Evolutionary conservation across 306 rosid genomes (phyloP).

Genomic region (Prunus davidiana): DNA sequence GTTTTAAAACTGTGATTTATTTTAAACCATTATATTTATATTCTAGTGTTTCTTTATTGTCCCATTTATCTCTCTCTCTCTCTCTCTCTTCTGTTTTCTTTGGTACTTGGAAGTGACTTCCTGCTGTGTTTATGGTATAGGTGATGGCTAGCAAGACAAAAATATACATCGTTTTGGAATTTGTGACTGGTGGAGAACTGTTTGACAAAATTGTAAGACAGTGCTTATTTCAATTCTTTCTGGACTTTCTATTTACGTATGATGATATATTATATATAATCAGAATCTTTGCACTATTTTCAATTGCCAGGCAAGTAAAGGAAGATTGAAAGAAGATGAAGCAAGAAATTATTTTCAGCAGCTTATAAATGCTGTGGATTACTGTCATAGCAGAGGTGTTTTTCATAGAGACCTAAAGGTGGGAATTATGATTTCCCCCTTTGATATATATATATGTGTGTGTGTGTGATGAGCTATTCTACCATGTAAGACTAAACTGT

Average conservation of each 20-base stretch:
- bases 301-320: slow-evolving; percentile 62
- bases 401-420: slow-evolving; percentile 93
- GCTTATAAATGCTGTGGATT: slow-evolving; percentile 89
- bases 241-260: slow-evolving; percentile 8
- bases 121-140: slow-evolving; percentile 45
- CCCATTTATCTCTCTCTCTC: neutral
- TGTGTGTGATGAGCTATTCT: neutral
- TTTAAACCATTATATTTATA: neutral
- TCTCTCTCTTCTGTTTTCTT: neutral
- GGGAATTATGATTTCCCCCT: slow-evolving; percentile 7
- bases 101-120: slow-evolving; percentile 19
- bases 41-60: neutral
- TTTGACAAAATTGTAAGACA: slow-evolving; percentile 87
- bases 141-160: slow-evolving; percentile 96
- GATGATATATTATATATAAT: neutral
- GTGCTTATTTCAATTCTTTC: neutral
- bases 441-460: neutral
- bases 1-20: neutral
- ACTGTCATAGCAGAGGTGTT: slow-evolving; percentile 96
- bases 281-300: neutral
- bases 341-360: slow-evolving; percentile 94
- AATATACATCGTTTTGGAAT: slow-evolving; percentile 89
- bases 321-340: slow-evolving; percentile 91
- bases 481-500: neutral
- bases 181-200: slow-evolving; percentile 92